Percentiles rank a stretch among this genome's conserved stretches.
Conservation (phyloP, 2,329 filamentous ascomycete species). For the Alternaria dauci region DNA sequence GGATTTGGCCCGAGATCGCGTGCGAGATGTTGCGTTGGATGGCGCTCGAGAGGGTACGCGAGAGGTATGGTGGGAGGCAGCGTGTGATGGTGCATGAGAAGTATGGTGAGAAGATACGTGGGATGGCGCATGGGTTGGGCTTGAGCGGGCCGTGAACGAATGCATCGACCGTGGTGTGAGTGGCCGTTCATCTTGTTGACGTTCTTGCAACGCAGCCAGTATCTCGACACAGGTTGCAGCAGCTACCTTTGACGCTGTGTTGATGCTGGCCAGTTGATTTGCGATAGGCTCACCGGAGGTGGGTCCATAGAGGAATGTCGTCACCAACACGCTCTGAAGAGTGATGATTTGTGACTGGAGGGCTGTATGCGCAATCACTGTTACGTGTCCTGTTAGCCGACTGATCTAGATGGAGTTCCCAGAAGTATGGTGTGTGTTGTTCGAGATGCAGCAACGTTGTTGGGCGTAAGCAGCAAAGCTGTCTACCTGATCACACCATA, state of each 20-base stretch:
- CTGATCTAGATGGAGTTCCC: not conserved
- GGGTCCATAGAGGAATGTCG: constrained; percentile 48
- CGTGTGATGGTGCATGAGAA: not conserved
- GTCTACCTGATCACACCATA: not conserved
- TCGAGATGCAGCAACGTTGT: not conserved
- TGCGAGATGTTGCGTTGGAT: not conserved
- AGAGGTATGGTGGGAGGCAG: constrained; percentile 1
- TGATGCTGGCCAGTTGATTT: constrained; percentile 41
- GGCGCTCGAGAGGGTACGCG: not conserved
- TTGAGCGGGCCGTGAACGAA: constrained; percentile 20
- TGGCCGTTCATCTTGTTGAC: constrained; percentile 30
- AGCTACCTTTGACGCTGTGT: constrained; percentile 43
- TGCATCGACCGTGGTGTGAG: constrained; percentile 26
- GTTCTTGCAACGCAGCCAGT: constrained; percentile 36
- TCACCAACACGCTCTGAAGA: constrained; percentile 44
- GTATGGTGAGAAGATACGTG: constrained; percentile 7
- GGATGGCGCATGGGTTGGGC: constrained; percentile 7
- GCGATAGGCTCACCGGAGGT: constrained; percentile 43
- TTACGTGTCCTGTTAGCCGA: constrained; percentile 2
- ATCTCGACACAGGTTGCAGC: constrained; percentile 40
- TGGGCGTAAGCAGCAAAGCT: not conserved
- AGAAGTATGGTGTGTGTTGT: not conserved
- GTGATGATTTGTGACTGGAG: constrained; percentile 49
- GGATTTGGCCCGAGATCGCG: not conserved
- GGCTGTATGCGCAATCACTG: constrained; percentile 43